phyloP scores from a whole-genome alignment of 2,329 filamentous ascomycete species.

The Parastagonospora avenae region DNA sequence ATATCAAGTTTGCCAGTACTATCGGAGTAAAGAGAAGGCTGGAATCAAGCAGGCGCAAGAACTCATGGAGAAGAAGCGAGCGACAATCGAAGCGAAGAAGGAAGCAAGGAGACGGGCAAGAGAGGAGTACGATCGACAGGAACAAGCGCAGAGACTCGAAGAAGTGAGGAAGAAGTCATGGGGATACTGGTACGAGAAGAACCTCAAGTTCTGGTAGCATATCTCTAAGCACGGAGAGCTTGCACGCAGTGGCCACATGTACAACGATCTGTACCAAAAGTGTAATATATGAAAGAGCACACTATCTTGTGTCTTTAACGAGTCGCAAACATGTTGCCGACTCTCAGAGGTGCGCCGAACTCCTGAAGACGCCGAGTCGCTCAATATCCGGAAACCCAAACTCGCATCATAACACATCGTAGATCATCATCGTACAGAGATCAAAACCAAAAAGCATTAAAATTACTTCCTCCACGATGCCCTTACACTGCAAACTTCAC shows the following conservation, averaged over 20 bases:
- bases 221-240: neutral
- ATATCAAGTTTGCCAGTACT: constrained; percentile 84
- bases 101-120: constrained; percentile 51
- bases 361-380: neutral
- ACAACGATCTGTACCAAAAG: constrained; percentile 6
- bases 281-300: constrained; percentile 6
- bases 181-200: constrained; percentile 45
- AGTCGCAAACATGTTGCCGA: neutral
- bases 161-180: constrained; percentile 44
- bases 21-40: constrained; percentile 73
- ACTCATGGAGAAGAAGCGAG: constrained; percentile 75
- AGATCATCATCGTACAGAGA: constrained; percentile 24
- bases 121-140: constrained; percentile 48
- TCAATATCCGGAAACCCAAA: neutral
- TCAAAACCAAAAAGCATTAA: constrained; percentile 15
- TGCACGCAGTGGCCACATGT: constrained; percentile 1
- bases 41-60: constrained; percentile 88
- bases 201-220: constrained; percentile 42
- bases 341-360: neutral
- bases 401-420: constrained; percentile 13
- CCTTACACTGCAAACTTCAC: constrained; percentile 42
- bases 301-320: neutral
- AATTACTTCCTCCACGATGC: constrained; percentile 12
- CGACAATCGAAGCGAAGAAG: constrained; percentile 51
- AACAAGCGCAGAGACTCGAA: constrained; percentile 32